Evolutionary conservation across 768 basidiomycete species (phyloP).

Genomic region (Pleurotus tuoliensis): DNA sequence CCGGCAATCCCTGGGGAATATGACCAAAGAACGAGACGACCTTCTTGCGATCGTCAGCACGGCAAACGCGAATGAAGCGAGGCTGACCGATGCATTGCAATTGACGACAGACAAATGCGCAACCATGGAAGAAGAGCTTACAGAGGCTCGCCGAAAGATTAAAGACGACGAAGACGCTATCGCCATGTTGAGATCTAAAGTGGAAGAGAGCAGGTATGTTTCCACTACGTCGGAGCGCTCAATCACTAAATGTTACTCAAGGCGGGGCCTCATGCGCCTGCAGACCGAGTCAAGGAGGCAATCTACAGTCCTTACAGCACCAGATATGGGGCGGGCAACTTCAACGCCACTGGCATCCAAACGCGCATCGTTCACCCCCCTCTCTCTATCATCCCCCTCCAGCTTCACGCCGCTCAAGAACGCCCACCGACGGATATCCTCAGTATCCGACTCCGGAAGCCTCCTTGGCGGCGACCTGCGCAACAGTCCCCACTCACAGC

Average conservation of each 20-base stretch:
- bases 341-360: constrained; percentile 30
- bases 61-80: constrained; percentile 51
- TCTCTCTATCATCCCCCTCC: constrained; percentile 47
- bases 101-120: constrained; percentile 66
- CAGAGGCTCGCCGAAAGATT: constrained; percentile 42
- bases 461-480: constrained; percentile 27
- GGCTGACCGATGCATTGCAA: constrained; percentile 59
- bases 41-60: constrained; percentile 48
- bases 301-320: constrained; percentile 42
- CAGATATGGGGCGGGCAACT: constrained; percentile 47
- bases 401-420: constrained; percentile 36
- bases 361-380: constrained; percentile 71
- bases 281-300: constrained; percentile 73
- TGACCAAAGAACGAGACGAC: constrained; percentile 71
- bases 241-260: constrained; percentile 21
- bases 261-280: constrained; percentile 83
- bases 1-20: constrained; percentile 56
- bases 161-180: constrained; percentile 80
- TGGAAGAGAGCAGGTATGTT: constrained; percentile 77
- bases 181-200: constrained; percentile 69
- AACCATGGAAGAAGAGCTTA: constrained; percentile 52
- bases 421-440: constrained; percentile 69
- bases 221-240: background rate
- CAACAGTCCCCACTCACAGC: constrained; percentile 30
- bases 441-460: constrained; percentile 59